Evolutionary conservation across 129 eudicot species (phyloP).

Genomic region (Escallonia rubra): DNA sequence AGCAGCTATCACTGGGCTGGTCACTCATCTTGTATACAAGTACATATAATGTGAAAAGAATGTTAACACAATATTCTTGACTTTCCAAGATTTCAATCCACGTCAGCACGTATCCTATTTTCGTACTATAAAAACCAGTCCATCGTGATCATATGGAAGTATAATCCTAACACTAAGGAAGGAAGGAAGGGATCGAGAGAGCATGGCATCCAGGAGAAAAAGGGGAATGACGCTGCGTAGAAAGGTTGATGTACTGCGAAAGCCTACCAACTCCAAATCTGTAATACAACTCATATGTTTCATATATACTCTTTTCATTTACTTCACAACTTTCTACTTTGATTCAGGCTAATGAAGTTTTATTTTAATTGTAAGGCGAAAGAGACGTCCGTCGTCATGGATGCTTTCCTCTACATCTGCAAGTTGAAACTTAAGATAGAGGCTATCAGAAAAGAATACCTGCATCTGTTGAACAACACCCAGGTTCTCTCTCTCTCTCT

Average conservation of each 20-base stretch:
- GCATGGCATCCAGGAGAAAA: constrained; percentile 29
- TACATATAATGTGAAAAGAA: too few relatives aligned
- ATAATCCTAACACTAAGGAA: neutral
- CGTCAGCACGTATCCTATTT: neutral
- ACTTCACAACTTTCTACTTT: neutral
- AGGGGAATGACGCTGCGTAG: constrained; percentile 32
- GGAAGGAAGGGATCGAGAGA: neutral
- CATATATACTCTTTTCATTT: neutral
- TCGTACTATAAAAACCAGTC: constrained; percentile 7
- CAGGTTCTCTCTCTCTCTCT: constrained; percentile 23
- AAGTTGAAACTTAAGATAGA: constrained; percentile 42
- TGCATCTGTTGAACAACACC: constrained; percentile 23
- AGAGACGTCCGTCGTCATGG: constrained; percentile 35
- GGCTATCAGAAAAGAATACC: constrained; percentile 35
- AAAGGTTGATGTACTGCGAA: constrained; percentile 40
- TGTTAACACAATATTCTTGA: too few relatives aligned
- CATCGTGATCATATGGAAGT: neutral
- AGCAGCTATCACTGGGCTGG: too few relatives aligned
- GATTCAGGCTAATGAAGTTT: neutral
- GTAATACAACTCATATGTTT: constrained; percentile 11
- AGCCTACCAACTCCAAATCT: constrained; percentile 44
- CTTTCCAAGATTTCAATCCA: neutral
- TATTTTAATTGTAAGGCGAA: constrained; percentile 27
- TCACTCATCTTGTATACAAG: too few relatives aligned
- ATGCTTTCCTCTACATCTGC: constrained; percentile 39